A percentile compares a stretch with the other conserved stretches of the same genome.
These are phyloP conservation scores for Claviceps fusiformis DNA, from an alignment of 2,329 filamentous ascomycete genomes.

Conservation along the genomic window DNA sequence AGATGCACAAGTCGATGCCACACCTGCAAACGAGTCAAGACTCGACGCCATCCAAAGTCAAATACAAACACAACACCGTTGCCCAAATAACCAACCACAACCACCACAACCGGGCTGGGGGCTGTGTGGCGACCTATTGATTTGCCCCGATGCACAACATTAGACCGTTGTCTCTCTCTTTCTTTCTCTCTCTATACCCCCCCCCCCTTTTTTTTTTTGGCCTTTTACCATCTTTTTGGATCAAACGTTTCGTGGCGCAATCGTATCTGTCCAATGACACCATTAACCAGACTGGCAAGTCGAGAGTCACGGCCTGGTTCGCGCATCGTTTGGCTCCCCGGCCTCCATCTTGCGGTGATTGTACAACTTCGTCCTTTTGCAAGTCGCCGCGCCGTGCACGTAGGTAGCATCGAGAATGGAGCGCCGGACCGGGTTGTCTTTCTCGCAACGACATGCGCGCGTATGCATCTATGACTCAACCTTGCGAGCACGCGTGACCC, in stretches of 20 bases:
- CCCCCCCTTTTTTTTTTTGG: no score
- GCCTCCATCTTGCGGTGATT: neutral
- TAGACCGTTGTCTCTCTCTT: no score
- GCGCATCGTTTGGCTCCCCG: no score
- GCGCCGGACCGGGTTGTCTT: neutral
- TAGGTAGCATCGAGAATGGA: neutral
- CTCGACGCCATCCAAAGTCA: neutral
- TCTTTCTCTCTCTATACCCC: no score
- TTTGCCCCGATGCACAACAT: neutral
- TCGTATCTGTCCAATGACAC: no score
- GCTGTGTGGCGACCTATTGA: neutral
- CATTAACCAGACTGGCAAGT: neutral
- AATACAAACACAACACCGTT: neutral
- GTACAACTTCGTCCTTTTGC: neutral
- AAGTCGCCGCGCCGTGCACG: no score
- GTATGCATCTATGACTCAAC: neutral
- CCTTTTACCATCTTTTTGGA: no score
- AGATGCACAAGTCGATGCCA: neutral
- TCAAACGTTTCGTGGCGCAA: no score
- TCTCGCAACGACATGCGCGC: neutral
- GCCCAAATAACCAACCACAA: neutral
- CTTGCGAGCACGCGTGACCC: neutral
- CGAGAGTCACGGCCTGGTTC: neutral
- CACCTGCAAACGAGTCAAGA: neutral
- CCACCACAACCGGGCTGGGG: neutral